These are phyloP conservation scores for Lentinula guzmanii DNA, from an alignment of 768 basidiomycete species.

Conservation along the genomic window DNA sequence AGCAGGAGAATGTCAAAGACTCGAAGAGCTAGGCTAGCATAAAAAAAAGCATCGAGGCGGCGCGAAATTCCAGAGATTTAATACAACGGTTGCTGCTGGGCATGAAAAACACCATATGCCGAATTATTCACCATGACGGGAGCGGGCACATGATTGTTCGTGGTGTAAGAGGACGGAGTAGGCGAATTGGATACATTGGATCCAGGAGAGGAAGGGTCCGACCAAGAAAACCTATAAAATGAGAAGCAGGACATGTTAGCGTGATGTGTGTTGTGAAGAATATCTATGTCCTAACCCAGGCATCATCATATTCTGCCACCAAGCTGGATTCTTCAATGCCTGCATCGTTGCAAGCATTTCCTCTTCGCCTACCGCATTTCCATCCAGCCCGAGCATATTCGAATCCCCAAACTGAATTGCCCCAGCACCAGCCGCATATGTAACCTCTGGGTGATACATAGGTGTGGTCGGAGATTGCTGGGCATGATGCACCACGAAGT, in stretches of 20 bases:
- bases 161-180: not conserved
- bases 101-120: constrained; percentile 1
- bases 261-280: constrained; percentile 6
- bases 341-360: constrained; percentile 69
- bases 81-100: constrained; percentile 3
- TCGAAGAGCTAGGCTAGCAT: not conserved
- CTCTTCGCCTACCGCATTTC: constrained; percentile 26
- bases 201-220: constrained; percentile 20
- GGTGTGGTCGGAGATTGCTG: constrained; percentile 25
- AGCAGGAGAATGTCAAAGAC: not conserved
- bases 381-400: constrained; percentile 26
- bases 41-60: not conserved
- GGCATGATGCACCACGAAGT: not conserved
- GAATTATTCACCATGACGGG: not conserved
- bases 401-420: constrained; percentile 36
- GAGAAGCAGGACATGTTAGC: not conserved
- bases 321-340: constrained; percentile 62
- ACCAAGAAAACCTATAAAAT: constrained; percentile 22
- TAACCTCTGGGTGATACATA: constrained; percentile 41
- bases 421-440: constrained; percentile 34
- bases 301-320: constrained; percentile 84
- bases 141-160: not conserved
- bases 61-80: not conserved
- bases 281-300: constrained; percentile 48
- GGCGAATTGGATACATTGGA: not conserved